Base-by-base conservation (phyloP, 805 yeast genomes). In the Ogataea pilisensis region DNA sequence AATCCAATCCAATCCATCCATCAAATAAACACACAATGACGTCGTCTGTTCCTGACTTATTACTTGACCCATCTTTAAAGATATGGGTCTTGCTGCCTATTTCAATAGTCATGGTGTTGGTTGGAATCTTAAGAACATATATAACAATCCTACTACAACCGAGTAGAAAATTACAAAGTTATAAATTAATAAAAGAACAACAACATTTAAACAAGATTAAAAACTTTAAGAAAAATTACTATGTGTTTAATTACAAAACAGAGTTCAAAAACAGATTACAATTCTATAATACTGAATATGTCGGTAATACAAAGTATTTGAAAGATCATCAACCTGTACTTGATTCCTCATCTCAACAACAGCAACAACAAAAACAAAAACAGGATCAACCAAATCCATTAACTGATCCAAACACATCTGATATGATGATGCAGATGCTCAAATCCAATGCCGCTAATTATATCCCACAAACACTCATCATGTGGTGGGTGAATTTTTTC, bases 401-500 rank as follows among this genome's bases (percentile, higher is more conserved):
- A 35, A 63, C 78, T 2, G 95, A 87, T 53, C 82, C 95, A 3
- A 69, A 70, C 35, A 71, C 82, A 21, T 73, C 82, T 45, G 96
- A 89, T 41, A 77, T 81, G 18, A 66, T 93, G 72, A 70, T 82
- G 70, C 74, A 72, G 35, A 81, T 86, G 82, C 75, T 89, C 43
- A 88, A 88, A 58, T 82, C 83, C 8, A 90, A 88, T 57, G 66
- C 88, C 48, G 82, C 90, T 57, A 86, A 80, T 63, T 86, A 82
- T 58, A 76, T 89, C 16, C 97, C 98, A 2, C 98, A 93, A 65
- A 87, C 96, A 0, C 61, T 90, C 30, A 84, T 90, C 49, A 90
- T 93, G 96, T 88, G 89, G 56, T 93, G 97, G 96, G 91, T 91
- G 45, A 87, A 86, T 56, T 85, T 80, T 55, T 90, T 91, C 66